Percentiles rank a stretch among this genome's conserved stretches.
phyloP scores from a whole-genome alignment of 257 asterid species.

The Petunia secreta region DNA sequence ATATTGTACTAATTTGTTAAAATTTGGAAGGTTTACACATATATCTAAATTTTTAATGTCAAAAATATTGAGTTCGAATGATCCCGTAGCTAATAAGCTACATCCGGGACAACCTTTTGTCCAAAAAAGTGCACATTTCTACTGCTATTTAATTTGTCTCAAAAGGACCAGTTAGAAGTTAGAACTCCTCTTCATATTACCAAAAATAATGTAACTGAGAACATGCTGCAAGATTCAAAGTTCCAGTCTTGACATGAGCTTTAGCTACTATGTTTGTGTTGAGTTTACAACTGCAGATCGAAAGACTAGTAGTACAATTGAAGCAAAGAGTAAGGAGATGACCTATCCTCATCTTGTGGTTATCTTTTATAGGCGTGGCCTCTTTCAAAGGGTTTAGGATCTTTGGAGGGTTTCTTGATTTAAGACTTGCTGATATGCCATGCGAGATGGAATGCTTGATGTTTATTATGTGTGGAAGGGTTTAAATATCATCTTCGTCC shows the following conservation, averaged over 20 bases:
- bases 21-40: too few relatives aligned
- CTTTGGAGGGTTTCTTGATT: not conserved
- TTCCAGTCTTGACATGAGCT: slow-evolving; percentile 11
- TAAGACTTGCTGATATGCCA: too few relatives aligned
- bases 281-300: slow-evolving; percentile 1
- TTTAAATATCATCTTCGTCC: too few relatives aligned
- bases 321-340: not conserved
- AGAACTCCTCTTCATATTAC: not conserved
- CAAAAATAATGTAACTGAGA: too few relatives aligned
- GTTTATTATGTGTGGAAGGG: too few relatives aligned
- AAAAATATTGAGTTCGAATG: too few relatives aligned
- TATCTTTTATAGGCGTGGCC: not conserved
- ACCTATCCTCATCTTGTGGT: not conserved
- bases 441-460: too few relatives aligned
- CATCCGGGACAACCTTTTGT: not conserved
- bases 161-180: not conserved
- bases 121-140: not conserved
- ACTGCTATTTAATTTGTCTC: not conserved
- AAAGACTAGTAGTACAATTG: not conserved
- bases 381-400: not conserved
- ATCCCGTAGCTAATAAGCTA: too few relatives aligned
- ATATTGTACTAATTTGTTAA: too few relatives aligned
- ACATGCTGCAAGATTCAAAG: not conserved
- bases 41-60: too few relatives aligned
- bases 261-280: slow-evolving; percentile 17